Conservation (phyloP, 2,329 filamentous ascomycete genomes). For the Ophiostoma populinum region DNA sequence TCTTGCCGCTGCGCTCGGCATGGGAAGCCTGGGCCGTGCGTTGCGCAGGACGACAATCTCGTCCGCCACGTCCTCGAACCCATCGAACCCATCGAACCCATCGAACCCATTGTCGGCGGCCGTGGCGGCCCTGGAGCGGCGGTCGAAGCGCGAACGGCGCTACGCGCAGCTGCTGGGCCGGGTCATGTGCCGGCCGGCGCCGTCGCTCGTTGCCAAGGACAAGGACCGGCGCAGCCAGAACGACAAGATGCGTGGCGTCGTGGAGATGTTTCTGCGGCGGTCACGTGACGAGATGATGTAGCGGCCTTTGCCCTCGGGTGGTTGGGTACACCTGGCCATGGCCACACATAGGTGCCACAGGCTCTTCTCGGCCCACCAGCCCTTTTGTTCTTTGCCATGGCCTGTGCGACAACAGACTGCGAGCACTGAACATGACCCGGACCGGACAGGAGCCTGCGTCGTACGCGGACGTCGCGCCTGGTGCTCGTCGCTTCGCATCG, state of each 20-base stretch:
- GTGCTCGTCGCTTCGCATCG: too few species aligned
- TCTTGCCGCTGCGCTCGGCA: conserved; percentile 2
- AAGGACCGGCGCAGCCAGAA: conserved; percentile 42
- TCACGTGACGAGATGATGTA: conserved; percentile 9
- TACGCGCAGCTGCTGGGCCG: conserved; percentile 49
- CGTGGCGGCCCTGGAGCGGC: conserved; percentile 28
- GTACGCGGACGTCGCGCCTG: too few species aligned
- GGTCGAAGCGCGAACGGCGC: conserved; percentile 40
- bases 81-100: too few species aligned
- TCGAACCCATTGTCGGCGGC: conserved; percentile 4
- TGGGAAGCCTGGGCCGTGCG: conserved; percentile 16
- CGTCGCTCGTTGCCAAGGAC: conserved; percentile 17
- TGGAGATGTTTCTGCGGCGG: conserved; percentile 49
- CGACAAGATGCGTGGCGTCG: conserved; percentile 45
- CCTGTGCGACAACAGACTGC: too few species aligned
- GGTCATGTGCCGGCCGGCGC: conserved; percentile 37
- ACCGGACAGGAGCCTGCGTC: too few species aligned
- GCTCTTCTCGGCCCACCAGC: too few species aligned
- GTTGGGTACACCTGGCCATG: too few species aligned
- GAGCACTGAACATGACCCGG: too few species aligned
- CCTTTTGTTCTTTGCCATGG: too few species aligned
- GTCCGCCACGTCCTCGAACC: conserved; percentile 7
- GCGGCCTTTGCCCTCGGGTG: too few species aligned
- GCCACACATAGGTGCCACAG: too few species aligned
- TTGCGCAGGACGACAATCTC: background rate